A percentile compares a stretch with the other conserved stretches of the same genome.
phyloP scores from a whole-genome alignment of 352 stramenopile genomes.

The Globisporangium okanoganense region DNA sequence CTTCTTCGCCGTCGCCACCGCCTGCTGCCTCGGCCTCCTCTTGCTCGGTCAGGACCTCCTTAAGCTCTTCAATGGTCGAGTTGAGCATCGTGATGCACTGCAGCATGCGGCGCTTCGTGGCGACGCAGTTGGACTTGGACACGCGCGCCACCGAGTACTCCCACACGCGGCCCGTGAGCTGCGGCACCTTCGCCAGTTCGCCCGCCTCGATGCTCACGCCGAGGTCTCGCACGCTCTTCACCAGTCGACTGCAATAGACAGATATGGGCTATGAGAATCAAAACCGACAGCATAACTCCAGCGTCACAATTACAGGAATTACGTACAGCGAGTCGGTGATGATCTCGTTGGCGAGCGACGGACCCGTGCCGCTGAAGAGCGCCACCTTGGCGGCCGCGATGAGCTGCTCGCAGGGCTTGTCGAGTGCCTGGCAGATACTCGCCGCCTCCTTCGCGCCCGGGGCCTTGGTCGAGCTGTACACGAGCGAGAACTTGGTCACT shows the following conservation, averaged over 20 bases:
- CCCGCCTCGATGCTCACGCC: slow-evolving; percentile 35
- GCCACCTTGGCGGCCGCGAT: slow-evolving; percentile 70
- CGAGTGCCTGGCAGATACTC: slow-evolving; percentile 76
- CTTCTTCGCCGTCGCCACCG: slow-evolving; percentile 4
- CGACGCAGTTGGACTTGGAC: slow-evolving; percentile 85
- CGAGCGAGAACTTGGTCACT: slow-evolving; percentile 87
- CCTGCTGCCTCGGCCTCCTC: slow-evolving; percentile 23
- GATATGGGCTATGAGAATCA: neutral
- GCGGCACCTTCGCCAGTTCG: slow-evolving; percentile 51
- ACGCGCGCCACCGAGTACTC: slow-evolving; percentile 63
- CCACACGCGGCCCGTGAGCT: slow-evolving; percentile 82
- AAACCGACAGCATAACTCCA: neutral
- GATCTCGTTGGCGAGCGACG: slow-evolving; percentile 74
- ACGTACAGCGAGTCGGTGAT: slow-evolving; percentile 62
- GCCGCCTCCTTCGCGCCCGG: slow-evolving; percentile 58
- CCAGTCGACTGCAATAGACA: slow-evolving; percentile 41
- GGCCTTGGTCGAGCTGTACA: slow-evolving; percentile 62
- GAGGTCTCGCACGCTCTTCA: slow-evolving; percentile 71
- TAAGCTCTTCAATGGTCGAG: slow-evolving; percentile 76
- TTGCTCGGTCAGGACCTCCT: slow-evolving; percentile 66
- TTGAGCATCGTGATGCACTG: slow-evolving; percentile 83
- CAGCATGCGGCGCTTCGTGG: slow-evolving; percentile 83
- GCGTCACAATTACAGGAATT: neutral
- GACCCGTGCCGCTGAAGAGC: slow-evolving; percentile 72
- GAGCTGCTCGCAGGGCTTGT: slow-evolving; percentile 77